Evolutionary conservation across 2,329 filamentous ascomycete genomes (phyloP).

Genomic region (Ustulina deusta): DNA sequence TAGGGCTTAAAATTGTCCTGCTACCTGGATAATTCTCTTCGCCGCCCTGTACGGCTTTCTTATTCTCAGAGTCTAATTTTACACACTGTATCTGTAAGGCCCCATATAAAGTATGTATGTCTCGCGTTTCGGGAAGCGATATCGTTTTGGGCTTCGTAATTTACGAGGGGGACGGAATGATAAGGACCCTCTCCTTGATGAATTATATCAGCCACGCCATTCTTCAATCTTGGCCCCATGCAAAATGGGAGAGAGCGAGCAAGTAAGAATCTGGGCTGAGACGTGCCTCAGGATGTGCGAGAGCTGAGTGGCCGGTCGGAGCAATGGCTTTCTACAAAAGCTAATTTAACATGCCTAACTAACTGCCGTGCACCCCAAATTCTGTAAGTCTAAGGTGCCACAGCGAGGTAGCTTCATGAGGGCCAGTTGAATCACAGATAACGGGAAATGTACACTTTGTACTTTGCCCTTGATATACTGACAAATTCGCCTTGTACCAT

Average conservation of each 20-base stretch:
- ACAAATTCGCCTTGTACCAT: neutral
- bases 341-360: neutral
- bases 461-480: neutral
- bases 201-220: too few species aligned
- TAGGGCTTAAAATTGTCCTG: neutral
- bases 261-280: neutral
- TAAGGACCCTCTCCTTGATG: neutral
- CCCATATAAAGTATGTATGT: neutral
- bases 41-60: neutral
- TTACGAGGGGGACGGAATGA: neutral
- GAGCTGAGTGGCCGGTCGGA: neutral
- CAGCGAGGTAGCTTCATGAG: neutral
- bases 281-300: neutral
- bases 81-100: neutral
- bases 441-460: neutral
- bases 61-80: neutral
- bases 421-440: too few species aligned
- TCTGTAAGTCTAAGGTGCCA: neutral
- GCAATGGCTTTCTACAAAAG: neutral
- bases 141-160: neutral
- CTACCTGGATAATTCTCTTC: neutral
- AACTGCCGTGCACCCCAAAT: neutral
- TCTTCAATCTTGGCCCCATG: too few species aligned
- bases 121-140: neutral
- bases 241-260: too few species aligned